Evolutionary conservation across 257 asterid genomes (phyloP).

Genomic region (Apocynum venetum): DNA sequence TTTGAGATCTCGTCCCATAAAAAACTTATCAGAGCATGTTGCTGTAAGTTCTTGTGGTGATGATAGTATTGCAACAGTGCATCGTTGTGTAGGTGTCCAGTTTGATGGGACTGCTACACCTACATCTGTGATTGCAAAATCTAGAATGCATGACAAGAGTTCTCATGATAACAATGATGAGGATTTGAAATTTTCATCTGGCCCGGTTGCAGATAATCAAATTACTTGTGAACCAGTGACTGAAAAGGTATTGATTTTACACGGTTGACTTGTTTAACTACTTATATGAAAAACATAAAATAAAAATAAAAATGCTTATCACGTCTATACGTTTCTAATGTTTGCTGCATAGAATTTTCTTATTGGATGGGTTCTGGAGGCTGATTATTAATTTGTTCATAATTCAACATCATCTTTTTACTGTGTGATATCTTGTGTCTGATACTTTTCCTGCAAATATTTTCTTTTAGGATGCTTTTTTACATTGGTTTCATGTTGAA

Average conservation of each 20-base stretch:
- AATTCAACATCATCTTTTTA: not conserved
- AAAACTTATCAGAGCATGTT: slow-evolving; percentile 19
- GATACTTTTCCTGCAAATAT: not conserved
- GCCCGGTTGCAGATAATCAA: slow-evolving; percentile 20
- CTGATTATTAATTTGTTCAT: not conserved
- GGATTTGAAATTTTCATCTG: slow-evolving; percentile 9
- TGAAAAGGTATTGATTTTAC: slow-evolving; percentile 23
- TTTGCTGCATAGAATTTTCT: not conserved
- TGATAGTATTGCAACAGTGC: slow-evolving; percentile 30
- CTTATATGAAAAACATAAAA: not conserved
- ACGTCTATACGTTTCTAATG: not conserved
- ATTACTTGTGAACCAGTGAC: slow-evolving; percentile 7
- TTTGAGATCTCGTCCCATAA: slow-evolving; percentile 16
- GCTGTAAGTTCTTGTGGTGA: slow-evolving; percentile 31
- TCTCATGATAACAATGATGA: slow-evolving; percentile 19
- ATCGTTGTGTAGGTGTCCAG: slow-evolving; percentile 39
- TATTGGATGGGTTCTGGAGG: not conserved
- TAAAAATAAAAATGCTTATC: not conserved
- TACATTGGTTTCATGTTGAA: not conserved
- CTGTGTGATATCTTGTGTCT: not conserved
- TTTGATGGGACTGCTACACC: slow-evolving; percentile 20
- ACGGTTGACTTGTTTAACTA: not conserved
- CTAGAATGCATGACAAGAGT: slow-evolving; percentile 18
- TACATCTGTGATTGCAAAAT: slow-evolving; percentile 13
- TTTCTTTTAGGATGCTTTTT: not conserved